Evolutionary conservation across 2,329 filamentous ascomycete species (phyloP).

Genomic region (Neurospora sp.): DNA sequence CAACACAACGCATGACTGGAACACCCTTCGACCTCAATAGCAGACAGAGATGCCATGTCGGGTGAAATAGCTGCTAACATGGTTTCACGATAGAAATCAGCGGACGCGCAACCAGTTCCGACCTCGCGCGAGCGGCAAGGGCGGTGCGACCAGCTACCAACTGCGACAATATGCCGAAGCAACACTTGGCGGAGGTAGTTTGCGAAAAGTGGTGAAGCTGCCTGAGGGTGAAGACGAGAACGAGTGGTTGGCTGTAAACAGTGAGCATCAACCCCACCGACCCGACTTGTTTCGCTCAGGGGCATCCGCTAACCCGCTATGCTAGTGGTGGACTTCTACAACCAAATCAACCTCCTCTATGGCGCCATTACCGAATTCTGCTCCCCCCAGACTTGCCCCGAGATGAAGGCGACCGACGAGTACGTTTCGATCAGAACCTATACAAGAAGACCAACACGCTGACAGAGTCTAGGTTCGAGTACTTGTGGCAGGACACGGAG

Average conservation of each 20-base stretch:
- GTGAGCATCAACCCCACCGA: constrained; percentile 38
- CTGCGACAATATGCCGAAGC: constrained; percentile 97
- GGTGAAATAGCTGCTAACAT: constrained; percentile 5
- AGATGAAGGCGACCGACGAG: constrained; percentile 99
- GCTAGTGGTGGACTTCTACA: constrained; percentile 98
- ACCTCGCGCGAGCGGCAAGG: constrained; percentile 73
- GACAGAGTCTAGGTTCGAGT: constrained; percentile 64
- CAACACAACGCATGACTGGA: constrained; percentile 3
- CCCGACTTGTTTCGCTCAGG: not conserved
- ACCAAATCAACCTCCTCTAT: constrained; percentile 98
- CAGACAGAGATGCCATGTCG: not conserved
- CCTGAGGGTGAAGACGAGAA: constrained; percentile 96
- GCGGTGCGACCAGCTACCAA: constrained; percentile 79
- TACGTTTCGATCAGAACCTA: constrained; percentile 31
- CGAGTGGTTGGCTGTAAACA: constrained; percentile 96
- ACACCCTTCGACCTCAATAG: not conserved
- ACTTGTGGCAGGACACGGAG: constrained; percentile 95
- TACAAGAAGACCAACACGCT: constrained; percentile 3
- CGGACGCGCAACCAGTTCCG: constrained; percentile 86
- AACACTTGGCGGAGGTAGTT: constrained; percentile 84
- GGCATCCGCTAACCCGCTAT: constrained; percentile 17
- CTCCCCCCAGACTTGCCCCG: constrained; percentile 90
- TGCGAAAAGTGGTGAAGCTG: constrained; percentile 92
- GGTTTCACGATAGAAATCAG: constrained; percentile 53
- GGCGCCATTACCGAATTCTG: constrained; percentile 99